Conservation (phyloP, 2,329 filamentous ascomycete species). For the Trichothecium roseum region DNA sequence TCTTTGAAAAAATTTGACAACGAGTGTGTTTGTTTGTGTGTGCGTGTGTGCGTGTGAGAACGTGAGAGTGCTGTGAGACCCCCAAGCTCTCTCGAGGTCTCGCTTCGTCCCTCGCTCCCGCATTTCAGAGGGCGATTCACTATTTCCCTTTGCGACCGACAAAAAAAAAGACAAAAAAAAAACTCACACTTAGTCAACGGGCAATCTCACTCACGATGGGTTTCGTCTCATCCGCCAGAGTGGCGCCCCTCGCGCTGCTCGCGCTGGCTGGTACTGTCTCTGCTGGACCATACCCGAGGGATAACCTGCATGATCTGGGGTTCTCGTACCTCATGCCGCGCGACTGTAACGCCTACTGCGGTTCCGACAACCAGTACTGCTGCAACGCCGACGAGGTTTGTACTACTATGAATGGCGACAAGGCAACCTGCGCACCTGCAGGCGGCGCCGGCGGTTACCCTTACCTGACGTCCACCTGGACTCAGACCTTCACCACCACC, state of each 20-base stretch:
- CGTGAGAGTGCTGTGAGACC: no score
- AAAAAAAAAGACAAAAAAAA: neutral
- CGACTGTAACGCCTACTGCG: conserved; percentile 42
- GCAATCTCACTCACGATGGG: conserved; percentile 3
- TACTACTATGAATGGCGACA: conserved; percentile 34
- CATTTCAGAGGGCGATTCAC: conserved; percentile 1
- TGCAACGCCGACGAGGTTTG: conserved; percentile 39
- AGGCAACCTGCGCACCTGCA: conserved; percentile 37
- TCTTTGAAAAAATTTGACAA: no score
- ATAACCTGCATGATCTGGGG: conserved; percentile 36
- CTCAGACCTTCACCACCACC: conserved; percentile 51
- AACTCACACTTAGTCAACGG: no score
- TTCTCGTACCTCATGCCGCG: conserved; percentile 40
- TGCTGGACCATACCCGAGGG: conserved; percentile 39
- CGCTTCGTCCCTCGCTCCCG: neutral
- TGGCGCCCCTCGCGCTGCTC: conserved; percentile 12
- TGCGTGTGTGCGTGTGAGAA: no score
- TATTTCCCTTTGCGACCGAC: neutral
- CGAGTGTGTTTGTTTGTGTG: no score
- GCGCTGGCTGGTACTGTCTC: conserved; percentile 8
- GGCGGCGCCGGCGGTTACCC: conserved; percentile 24
- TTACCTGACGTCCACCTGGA: conserved; percentile 41
- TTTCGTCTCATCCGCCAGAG: conserved; percentile 7
- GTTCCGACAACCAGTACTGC: conserved; percentile 44
- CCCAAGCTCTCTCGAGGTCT: no score